A percentile compares a stretch with the other conserved stretches of the same genome.
Conservation (phyloP, 2,329 filamentous ascomycete genomes). For the Orbilia javanica region DNA sequence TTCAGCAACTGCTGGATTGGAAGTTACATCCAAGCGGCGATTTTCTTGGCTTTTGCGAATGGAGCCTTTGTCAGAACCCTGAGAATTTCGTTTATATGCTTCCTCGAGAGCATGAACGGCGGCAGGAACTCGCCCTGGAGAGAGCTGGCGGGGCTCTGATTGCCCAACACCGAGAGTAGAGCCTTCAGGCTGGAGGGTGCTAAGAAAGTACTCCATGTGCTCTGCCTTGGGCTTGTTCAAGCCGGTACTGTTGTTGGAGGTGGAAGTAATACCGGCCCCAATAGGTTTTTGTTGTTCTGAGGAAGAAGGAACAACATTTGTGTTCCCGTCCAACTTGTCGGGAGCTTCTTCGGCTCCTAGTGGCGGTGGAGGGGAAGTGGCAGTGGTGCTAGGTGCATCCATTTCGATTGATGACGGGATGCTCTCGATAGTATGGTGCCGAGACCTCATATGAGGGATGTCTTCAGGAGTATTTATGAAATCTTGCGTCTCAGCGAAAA, state of each 20-base stretch:
- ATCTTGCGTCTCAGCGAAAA: background rate
- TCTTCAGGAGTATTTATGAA: conserved; percentile 11
- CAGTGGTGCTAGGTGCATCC: conserved; percentile 36
- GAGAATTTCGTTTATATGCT: conserved; percentile 26
- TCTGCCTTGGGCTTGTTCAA: conserved; percentile 34
- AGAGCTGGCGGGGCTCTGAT: background rate
- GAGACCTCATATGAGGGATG: background rate
- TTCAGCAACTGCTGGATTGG: background rate
- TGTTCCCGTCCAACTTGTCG: conserved; percentile 27
- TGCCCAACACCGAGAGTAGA: background rate
- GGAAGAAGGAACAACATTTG: background rate
- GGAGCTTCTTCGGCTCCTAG: conserved; percentile 13
- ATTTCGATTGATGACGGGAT: conserved; percentile 25
- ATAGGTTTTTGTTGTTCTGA: background rate
- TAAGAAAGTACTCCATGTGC: conserved; percentile 41
- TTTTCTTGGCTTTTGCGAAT: conserved; percentile 10
- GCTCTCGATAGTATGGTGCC: conserved; percentile 30
- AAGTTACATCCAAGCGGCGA: conserved; percentile 18
- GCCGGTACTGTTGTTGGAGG: background rate
- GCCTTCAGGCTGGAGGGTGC: background rate
- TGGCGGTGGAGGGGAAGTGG: conserved; percentile 29
- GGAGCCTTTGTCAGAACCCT: conserved; percentile 7
- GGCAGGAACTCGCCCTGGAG: conserved; percentile 36
- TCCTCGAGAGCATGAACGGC: conserved; percentile 35
- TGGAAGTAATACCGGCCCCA: background rate